Evolutionary conservation across 1,139 yeast species (phyloP), one percentile per base, ranked within the genome.

Genomic region (Kazachstania sp.): DNA sequence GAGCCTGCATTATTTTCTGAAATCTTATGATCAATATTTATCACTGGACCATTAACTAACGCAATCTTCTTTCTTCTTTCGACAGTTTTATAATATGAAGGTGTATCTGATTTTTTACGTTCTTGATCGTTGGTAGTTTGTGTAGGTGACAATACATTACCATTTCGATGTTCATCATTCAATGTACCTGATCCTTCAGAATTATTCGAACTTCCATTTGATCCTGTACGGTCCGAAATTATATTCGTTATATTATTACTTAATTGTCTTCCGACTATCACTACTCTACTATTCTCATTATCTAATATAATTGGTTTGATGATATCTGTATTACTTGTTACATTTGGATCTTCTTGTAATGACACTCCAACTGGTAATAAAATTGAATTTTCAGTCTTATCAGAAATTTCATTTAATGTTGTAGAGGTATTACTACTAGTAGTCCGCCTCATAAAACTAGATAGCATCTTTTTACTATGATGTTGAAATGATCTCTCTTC

Each of bases 41-140:
- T 63, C 8, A 92, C 79, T 1, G 97, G 97, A 0, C 97, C 97
- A 49, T 76, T 78, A 30, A 80, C 69, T 44, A 90, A 69, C 0
- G 97, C 95, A 6, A 82, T 78, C 46, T 88, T 73, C 59, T 90
- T 90, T 40, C 95, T 71, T 54, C 81, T 83, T 60, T 88, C 96
- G 1, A 81, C 72, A 1, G 81, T 35, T 13, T 36, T 20, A 30
- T 38, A 38, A 15, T 23, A 23, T 5, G 29, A 4, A 20, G 15
- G 32, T 5, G 41, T 19, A 11, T 38, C 41, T 3, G 41, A 38
- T 16, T 26, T 38, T 18, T 39, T 31, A 7, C 43, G 18, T 19
- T 30, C 43, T 13, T 16, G 20, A 19, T 18, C 11, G 4, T 28
- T 16, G 7, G 30, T 18, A 9, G 41, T 13, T 16, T 16, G 13